Base-by-base conservation (phyloP, 805 yeast species). In the Zygosaccharomyces pseudorouxii region DNA sequence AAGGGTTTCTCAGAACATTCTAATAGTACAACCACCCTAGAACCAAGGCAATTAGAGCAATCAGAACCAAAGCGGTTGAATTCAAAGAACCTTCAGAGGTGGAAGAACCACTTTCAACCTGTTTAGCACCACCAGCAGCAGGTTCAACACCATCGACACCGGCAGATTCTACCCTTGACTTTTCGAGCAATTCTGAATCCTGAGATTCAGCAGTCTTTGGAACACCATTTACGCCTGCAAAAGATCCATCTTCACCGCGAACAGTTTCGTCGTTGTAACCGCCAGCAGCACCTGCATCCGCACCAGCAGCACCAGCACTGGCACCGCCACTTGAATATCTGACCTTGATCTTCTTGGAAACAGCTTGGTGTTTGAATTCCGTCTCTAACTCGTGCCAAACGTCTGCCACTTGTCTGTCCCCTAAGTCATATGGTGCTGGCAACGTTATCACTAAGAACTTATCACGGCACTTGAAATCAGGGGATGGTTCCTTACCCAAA, bases 401-500 rank as follows among this genome's bases (percentile, higher is more conserved):
- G 42, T 82, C 84, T 43, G 87, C 78, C 44, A 87, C 84, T 23
- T 76, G 62, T 38, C 77, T 72, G 45, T 80, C 81, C 52, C 77
- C 77, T 52, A 79, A 67, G 48, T 75, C 78, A 46, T 72, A 69
- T 14, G 85, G 81, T 52, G 89, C 80, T 42, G 96, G 95, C 55
- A 89, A 76, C 23, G 95, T 80, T 57, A 90, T 90, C 51, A 93
- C 82, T 62, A 92, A 79, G 68, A 93, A 93, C 72, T 93, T 93
- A 71, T 93, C 98, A 67, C 83, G 86, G 70, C 95, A 86, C 69
- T 83, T 84, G 71, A 77, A 80, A 62, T 81, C 89, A 43, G 79
- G 69, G 2, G 80, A 73, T 45, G 95, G 90, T 51, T 87, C 92
- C 59, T 81, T 81, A 47, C 81, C 72, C 57, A 86, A 75, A 12